phyloP scores from a whole-genome alignment of 768 basidiomycete genomes.

The Mycena olivaceomarginata region DNA sequence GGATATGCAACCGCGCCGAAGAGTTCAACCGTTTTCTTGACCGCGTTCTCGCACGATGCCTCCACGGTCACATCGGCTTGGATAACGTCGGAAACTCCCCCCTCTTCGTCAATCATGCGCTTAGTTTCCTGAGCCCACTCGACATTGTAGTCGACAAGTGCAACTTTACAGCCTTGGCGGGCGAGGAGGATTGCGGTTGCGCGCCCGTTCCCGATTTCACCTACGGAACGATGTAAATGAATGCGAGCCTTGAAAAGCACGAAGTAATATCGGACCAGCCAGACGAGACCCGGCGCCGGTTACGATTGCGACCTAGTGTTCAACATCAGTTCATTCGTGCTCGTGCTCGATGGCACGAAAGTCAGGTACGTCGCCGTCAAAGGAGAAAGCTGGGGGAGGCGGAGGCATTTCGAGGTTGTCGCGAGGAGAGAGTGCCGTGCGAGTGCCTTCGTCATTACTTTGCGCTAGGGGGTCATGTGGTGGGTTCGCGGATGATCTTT shows the following conservation, averaged over 20 bases:
- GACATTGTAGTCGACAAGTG: conserved; percentile 60
- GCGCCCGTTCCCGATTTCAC: conserved; percentile 62
- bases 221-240: neutral
- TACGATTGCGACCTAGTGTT: conserved; percentile 61
- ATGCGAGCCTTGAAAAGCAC: neutral
- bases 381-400: conserved; percentile 50
- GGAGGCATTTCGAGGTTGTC: conserved; percentile 46
- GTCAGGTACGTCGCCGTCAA: conserved; percentile 28
- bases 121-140: conserved; percentile 61
- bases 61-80: conserved; percentile 61
- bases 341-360: neutral
- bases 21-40: conserved; percentile 55
- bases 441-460: neutral
- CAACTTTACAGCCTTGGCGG: conserved; percentile 61
- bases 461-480: no score
- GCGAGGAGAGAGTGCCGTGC: neutral
- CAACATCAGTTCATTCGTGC: neutral
- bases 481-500: no score
- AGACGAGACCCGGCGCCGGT: conserved; percentile 64
- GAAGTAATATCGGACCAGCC: conserved; percentile 41
- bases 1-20: conserved; percentile 66
- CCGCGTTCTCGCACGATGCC: conserved; percentile 58
- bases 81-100: conserved; percentile 56
- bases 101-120: conserved; percentile 61
- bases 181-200: conserved; percentile 64